Percentiles rank a stretch among this genome's conserved stretches.
Conservation (phyloP, 257 asterid genomes). For the Linaria vulgaris region DNA sequence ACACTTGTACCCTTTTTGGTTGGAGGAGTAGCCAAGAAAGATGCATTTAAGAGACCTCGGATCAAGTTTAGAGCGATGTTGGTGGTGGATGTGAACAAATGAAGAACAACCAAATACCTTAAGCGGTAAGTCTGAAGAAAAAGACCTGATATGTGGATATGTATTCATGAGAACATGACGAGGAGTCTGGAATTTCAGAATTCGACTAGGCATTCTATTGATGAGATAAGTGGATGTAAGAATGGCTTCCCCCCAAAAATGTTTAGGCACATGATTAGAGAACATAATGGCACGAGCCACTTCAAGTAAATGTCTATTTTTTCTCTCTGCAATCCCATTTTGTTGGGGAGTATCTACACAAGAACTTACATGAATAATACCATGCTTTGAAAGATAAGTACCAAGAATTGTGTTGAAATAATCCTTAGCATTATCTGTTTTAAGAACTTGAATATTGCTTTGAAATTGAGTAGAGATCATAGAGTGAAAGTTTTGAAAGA, state of each 20-base stretch:
- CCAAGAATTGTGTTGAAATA: neutral
- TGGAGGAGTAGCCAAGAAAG: too few relatives aligned
- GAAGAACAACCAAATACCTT: neutral
- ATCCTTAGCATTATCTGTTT: neutral
- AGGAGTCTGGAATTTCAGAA: neutral
- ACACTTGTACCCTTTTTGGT: too few relatives aligned
- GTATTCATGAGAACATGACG: neutral
- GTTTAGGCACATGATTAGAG: neutral
- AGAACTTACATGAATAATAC: neutral
- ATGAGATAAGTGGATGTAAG: neutral
- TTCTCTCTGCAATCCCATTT: too few relatives aligned
- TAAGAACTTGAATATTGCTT: neutral
- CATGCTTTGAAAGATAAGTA: neutral
- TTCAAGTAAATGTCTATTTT: too few relatives aligned
- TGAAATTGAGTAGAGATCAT: neutral
- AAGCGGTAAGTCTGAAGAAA: too few relatives aligned
- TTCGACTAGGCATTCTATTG: neutral
- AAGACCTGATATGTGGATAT: too few relatives aligned
- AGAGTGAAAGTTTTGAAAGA: neutral
- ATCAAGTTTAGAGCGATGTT: neutral
- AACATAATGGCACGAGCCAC: too few relatives aligned
- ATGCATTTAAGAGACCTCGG: neutral
- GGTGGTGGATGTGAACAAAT: neutral
- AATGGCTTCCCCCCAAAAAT: neutral
- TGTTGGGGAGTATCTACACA: too few relatives aligned